Conservation (phyloP, 371 early-diverging fungal species). For the Actinomortierella ambigua region DNA sequence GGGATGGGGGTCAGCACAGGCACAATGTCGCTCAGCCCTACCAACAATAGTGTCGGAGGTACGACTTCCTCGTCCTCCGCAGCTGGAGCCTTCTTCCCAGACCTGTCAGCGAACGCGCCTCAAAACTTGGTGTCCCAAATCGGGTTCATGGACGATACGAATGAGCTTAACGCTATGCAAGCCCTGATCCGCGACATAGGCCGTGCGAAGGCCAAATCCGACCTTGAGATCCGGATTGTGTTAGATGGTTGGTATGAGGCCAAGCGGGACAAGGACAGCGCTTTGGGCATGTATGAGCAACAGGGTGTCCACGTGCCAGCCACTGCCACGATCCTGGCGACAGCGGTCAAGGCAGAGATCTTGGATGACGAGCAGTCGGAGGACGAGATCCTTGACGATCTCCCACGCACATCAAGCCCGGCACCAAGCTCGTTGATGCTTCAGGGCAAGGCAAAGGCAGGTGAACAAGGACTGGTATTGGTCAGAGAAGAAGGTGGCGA, state of each 20-base stretch:
- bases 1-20: too few species aligned
- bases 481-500: too few species aligned
- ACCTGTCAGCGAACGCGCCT: conserved; percentile 39
- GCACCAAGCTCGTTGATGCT: too few species aligned
- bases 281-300: not conserved
- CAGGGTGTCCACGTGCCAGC: conserved; percentile 15
- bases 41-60: too few species aligned
- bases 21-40: too few species aligned
- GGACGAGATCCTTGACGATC: too few species aligned
- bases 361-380: too few species aligned
- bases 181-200: conserved; percentile 39
- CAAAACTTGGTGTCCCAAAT: conserved; percentile 45
- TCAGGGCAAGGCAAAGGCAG: too few species aligned
- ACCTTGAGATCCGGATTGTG: conserved; percentile 38
- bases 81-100: conserved; percentile 36
- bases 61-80: conserved; percentile 30
- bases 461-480: too few species aligned
- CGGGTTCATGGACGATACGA: conserved; percentile 44
- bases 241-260: conserved; percentile 48
- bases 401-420: too few species aligned
- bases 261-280: conserved; percentile 36
- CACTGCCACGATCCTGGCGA: not conserved
- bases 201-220: conserved; percentile 37
- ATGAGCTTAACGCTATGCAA: conserved; percentile 34
- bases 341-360: too few species aligned